phyloP scores from a whole-genome alignment of 108 stramenopile genomes.

The Fragilariopsis cylindrus region DNA sequence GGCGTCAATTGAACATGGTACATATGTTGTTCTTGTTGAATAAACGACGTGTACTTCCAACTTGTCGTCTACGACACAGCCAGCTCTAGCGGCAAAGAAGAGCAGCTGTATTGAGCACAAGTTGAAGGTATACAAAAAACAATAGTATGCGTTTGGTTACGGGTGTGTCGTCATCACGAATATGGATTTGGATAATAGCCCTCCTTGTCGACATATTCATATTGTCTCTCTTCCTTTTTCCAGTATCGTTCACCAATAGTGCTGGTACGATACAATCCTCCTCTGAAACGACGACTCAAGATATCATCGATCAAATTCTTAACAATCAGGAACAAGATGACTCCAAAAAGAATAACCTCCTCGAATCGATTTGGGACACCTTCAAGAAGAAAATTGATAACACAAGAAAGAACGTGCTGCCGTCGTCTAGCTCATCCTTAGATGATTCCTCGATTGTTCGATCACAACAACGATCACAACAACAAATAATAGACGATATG shows the following conservation, averaged over 20 bases:
- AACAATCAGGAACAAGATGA: not conserved
- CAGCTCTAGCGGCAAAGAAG: no score
- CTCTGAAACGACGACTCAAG: not conserved
- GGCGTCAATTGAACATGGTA: no score
- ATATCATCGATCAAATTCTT: not conserved
- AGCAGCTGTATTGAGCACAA: no score
- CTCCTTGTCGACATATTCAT: conserved; percentile 5
- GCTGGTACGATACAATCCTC: not conserved
- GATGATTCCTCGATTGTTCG: not conserved
- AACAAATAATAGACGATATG: not conserved
- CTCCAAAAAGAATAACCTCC: not conserved
- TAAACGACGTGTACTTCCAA: no score
- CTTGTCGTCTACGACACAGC: no score
- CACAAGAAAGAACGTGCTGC: conserved; percentile 11
- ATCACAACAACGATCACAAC: conserved; percentile 4
- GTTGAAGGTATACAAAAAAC: no score
- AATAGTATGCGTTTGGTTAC: no score
- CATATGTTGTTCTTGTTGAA: no score
- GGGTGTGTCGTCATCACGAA: not conserved
- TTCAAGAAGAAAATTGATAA: conserved; percentile 27
- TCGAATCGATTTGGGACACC: conserved; percentile 34
- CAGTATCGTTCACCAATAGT: not conserved
- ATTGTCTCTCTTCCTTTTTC: not conserved
- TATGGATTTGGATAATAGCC: not conserved
- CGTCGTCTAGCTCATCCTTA: not conserved